Base-by-base conservation (phyloP, 805 yeast genomes). In the Yamadazyma kitorensis region DNA sequence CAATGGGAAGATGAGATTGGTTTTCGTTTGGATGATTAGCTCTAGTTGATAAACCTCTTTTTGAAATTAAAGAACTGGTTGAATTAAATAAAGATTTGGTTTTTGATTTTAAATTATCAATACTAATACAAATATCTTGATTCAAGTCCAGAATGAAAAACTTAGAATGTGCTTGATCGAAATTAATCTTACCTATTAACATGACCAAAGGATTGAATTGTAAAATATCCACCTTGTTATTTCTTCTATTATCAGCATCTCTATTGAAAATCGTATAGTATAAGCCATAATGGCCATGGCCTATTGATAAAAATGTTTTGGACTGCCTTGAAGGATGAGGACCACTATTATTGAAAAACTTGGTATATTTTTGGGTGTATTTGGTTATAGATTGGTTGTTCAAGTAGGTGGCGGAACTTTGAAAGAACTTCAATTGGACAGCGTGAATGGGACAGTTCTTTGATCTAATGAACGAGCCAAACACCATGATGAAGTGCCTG, bases 241-340 rank as follows among this genome's bases (percentile, higher is more conserved):
- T 19, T 14, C 24, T 19, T 11, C n/a, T 17, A 21, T 24, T 28
- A 12, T 38, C 40, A 23, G 47, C 55, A 34, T 67, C 72, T 26
- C 56, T 60, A 40, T 58, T 60, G 46, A 57, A 63, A 31, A 67
- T 56, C 5, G 68, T 54, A 37, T 55, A 67, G 41, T 67, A 67
- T 14, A 67, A 46, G 1, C 72, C 73, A 41, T 64, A 67, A 37
- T 67, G 73, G n/a, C 73, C 73, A 15, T 44, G 39, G 33, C 52
- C 57, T 12, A 65, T 60, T 11, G 54, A 45, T 33, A 64, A 49
- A 31, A 41, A 49, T n/a, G 40, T 36, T 17, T 34, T 34, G 13
- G 48, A 34, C 3, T 43, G 39, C 9, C 31, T 37, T 16, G 53
- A 47, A 15, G 53, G 53, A 34, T 49, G 57, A 11, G 56, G 57